Evolutionary conservation across 2,329 filamentous ascomycete genomes (phyloP).

Genomic region (Fusarium sp.): DNA sequence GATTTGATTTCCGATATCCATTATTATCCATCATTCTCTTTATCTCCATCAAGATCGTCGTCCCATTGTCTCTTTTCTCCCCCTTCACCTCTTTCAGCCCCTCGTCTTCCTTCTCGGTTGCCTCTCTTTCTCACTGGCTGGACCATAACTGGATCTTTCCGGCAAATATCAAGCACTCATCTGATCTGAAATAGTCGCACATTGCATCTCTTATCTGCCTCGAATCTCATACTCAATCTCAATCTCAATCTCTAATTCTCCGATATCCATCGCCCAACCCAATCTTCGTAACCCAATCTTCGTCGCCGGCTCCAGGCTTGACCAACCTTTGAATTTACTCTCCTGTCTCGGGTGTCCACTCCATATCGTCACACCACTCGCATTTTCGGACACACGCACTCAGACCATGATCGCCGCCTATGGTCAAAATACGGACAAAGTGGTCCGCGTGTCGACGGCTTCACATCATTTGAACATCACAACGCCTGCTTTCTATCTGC

Average conservation of each 20-base stretch:
- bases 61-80: neutral
- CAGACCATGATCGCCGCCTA: conserved; percentile 20
- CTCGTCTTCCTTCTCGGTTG: conserved; percentile 24
- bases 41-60: neutral
- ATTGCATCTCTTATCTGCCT: conserved; percentile 17
- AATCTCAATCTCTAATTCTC: conserved; percentile 1
- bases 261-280: neutral
- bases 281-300: neutral
- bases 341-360: neutral
- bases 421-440: conserved; percentile 18
- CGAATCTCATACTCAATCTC: conserved; percentile 1
- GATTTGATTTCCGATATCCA: neutral
- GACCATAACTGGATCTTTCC: conserved; percentile 16
- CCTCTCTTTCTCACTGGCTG: conserved; percentile 29
- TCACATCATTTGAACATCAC: conserved; percentile 18
- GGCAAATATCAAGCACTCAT: conserved; percentile 35
- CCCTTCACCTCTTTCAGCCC: conserved; percentile 7
- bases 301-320: neutral
- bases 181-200: conserved; percentile 22
- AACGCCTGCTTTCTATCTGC: conserved; percentile 12
- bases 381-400: neutral
- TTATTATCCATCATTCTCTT: neutral
- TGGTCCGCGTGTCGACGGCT: conserved; percentile 14
- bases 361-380: neutral
- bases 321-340: neutral